Percentiles rank a stretch among this genome's conserved stretches.
Evolutionary conservation across 2,329 filamentous ascomycete species (phyloP).

Genomic region (Claviceps humidiphila): DNA sequence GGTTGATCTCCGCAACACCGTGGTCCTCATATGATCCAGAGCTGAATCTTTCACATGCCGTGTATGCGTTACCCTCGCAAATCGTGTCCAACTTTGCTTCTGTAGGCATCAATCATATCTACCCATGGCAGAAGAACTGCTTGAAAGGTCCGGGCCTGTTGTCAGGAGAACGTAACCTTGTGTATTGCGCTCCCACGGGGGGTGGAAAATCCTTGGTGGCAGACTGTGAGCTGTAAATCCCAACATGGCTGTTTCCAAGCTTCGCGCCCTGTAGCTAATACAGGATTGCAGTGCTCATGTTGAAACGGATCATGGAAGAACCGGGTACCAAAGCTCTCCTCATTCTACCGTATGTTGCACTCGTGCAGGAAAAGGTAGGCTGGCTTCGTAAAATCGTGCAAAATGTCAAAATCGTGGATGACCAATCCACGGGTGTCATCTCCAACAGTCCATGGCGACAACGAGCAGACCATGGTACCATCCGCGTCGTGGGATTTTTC

Average conservation of each 20-base stretch:
- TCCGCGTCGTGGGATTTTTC: constrained; percentile 61
- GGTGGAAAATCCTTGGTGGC: constrained; percentile 68
- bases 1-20: constrained; percentile 38
- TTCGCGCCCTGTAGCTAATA: constrained; percentile 1
- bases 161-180: constrained; percentile 51
- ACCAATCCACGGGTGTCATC: constrained; percentile 21
- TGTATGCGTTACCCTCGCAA: constrained; percentile 46
- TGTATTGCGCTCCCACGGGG: constrained; percentile 70
- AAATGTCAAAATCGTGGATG: constrained; percentile 20
- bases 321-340: constrained; percentile 54
- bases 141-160: constrained; percentile 55
- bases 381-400: constrained; percentile 58
- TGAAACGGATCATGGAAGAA: constrained; percentile 54
- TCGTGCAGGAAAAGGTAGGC: constrained; percentile 67
- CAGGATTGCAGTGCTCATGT: constrained; percentile 45
- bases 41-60: constrained; percentile 47
- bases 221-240: constrained; percentile 27
- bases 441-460: constrained; percentile 35
- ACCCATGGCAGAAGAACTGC: constrained; percentile 69
- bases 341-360: constrained; percentile 63
- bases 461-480: constrained; percentile 40
- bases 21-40: constrained; percentile 36
- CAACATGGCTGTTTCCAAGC: not conserved
- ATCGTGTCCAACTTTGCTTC: constrained; percentile 51
- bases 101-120: constrained; percentile 60